These are phyloP conservation scores for Polyporus tsugae DNA, from an alignment of 1,284 basidiomycete genomes.

Conservation along the genomic window DNA sequence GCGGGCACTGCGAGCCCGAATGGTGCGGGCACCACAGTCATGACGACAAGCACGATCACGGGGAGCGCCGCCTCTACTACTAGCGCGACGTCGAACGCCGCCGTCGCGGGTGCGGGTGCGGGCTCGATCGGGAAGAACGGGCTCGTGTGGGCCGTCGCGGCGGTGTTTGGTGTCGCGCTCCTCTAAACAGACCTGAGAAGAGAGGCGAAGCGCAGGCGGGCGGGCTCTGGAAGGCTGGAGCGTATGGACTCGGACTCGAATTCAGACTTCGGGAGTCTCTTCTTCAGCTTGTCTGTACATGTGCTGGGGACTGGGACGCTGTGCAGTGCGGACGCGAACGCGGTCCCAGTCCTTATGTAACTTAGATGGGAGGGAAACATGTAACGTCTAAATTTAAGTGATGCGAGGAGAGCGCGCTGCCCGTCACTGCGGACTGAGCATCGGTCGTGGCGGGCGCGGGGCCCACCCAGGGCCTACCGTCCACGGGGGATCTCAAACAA, in stretches of 20 bases:
- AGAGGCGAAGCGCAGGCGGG: background rate
- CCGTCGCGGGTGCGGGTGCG: conserved; percentile 18
- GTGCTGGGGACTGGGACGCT: background rate
- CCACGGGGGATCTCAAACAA: too few relatives aligned
- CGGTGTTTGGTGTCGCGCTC: conserved; percentile 31
- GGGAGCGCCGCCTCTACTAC: background rate
- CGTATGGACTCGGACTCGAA: background rate
- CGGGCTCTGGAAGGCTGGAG: too few relatives aligned
- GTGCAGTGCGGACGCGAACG: background rate
- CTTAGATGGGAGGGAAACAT: background rate
- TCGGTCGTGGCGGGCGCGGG: background rate
- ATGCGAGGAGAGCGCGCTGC: background rate
- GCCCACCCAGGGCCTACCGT: too few relatives aligned
- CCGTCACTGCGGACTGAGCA: background rate
- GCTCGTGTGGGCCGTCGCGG: conserved; percentile 30
- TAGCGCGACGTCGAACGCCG: conserved; percentile 7
- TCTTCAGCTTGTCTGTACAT: background rate
- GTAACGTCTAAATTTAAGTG: background rate
- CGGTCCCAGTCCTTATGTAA: background rate
- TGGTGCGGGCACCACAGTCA: background rate
- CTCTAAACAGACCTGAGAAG: conserved; percentile 15
- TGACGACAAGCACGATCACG: background rate
- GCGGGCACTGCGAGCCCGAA: background rate
- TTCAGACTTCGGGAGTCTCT: background rate
- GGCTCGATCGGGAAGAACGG: conserved; percentile 23